Conservation (phyloP, 2,329 filamentous ascomycete genomes). For the Scorias spongiosa region DNA sequence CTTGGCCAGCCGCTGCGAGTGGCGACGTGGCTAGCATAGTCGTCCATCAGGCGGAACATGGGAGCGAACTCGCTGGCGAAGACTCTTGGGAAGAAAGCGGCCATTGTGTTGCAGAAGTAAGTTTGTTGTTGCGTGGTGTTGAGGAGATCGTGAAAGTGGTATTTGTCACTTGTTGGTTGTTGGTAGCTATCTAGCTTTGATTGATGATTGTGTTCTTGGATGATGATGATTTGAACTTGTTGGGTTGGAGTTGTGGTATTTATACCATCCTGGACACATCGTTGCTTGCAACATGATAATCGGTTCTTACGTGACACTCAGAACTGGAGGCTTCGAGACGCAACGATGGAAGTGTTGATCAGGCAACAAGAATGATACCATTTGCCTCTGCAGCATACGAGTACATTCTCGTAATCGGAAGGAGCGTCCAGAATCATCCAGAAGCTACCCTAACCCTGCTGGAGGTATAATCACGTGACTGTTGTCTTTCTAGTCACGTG, state of each 20-base stretch:
- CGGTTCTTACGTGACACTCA: too few relatives aligned
- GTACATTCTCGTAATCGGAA: neutral
- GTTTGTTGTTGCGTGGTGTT: slow-evolving; percentile 9
- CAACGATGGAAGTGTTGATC: too few relatives aligned
- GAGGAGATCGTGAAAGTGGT: slow-evolving; percentile 3
- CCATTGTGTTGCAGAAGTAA: slow-evolving; percentile 17
- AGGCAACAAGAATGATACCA: too few relatives aligned
- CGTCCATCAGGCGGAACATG: slow-evolving; percentile 34
- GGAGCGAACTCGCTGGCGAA: slow-evolving; percentile 22
- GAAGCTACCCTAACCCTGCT: neutral
- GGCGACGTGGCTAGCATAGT: slow-evolving; percentile 24
- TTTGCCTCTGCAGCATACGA: slow-evolving; percentile 1
- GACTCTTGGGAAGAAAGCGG: slow-evolving; percentile 22
- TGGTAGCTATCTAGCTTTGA: neutral
- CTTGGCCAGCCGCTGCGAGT: slow-evolving; percentile 8
- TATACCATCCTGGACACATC: too few relatives aligned
- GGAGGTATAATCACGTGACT: neutral
- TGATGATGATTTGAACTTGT: too few relatives aligned
- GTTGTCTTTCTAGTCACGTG: neutral
- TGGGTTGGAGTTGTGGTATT: too few relatives aligned
- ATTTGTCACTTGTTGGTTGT: too few relatives aligned
- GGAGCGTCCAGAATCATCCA: neutral
- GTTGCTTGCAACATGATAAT: too few relatives aligned
- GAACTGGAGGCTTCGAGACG: too few relatives aligned
- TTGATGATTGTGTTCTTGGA: too few relatives aligned